phyloP scores from a whole-genome alignment of 1,284 basidiomycete genomes.

The Leccinum huronense region DNA sequence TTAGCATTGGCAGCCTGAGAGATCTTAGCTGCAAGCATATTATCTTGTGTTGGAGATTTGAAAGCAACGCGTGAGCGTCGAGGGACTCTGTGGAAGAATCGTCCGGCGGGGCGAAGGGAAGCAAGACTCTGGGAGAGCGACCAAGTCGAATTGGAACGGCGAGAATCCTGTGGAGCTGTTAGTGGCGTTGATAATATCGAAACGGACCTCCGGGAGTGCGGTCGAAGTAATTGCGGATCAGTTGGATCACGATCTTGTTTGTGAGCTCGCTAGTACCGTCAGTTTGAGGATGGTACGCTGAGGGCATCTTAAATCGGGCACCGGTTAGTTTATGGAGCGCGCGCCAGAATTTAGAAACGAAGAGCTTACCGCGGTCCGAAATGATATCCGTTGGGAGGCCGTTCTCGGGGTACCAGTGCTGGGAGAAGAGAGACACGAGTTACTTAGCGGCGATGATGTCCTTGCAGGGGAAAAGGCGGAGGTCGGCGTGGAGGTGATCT shows the following conservation, averaged over 20 bases:
- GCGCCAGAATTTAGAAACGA: slow-evolving; percentile 32
- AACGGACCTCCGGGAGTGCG: background rate
- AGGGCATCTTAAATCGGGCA: slow-evolving; percentile 36
- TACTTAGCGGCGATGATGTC: slow-evolving; percentile 34
- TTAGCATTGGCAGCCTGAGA: too few species aligned
- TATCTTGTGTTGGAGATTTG: too few species aligned
- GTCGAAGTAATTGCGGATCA: background rate
- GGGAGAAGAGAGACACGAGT: slow-evolving; percentile 15
- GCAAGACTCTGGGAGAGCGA: too few species aligned
- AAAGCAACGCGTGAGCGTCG: too few species aligned
- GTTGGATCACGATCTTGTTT: background rate
- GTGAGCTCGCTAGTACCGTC: slow-evolving; percentile 26
- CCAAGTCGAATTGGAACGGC: too few species aligned
- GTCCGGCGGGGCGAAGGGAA: too few species aligned
- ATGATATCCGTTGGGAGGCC: slow-evolving; percentile 29
- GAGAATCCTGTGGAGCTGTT: background rate
- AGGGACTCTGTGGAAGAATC: too few species aligned
- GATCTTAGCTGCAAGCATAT: too few species aligned
- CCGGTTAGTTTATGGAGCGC: slow-evolving; percentile 30
- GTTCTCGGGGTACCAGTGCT: slow-evolving; percentile 38
- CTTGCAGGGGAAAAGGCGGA: slow-evolving; percentile 35
- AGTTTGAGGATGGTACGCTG: slow-evolving; percentile 40
- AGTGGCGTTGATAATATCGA: background rate
- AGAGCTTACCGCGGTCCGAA: slow-evolving; percentile 30
- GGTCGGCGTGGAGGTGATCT: slow-evolving; percentile 38